phyloP scores from a whole-genome alignment of 176 grass and related monocot genomes.

The Bothriochloa decipiens region DNA sequence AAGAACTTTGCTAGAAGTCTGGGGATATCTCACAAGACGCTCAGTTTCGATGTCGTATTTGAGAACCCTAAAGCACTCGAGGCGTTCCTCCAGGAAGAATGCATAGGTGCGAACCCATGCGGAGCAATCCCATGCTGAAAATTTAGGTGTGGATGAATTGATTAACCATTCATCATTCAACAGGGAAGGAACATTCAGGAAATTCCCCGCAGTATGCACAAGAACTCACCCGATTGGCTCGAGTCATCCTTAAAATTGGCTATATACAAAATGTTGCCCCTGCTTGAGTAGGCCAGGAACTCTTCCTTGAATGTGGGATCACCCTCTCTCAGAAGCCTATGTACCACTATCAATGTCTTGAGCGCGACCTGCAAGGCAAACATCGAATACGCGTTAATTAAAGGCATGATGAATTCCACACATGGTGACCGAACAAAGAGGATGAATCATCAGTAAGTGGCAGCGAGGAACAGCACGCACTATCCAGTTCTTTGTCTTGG shows the following conservation, averaged over 20 bases:
- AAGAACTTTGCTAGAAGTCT: constrained; percentile 54
- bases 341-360: constrained; percentile 94
- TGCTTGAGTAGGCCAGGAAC: constrained; percentile 66
- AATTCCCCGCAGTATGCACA: neutral
- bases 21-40: constrained; percentile 61
- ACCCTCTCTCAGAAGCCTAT: constrained; percentile 85
- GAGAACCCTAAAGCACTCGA: constrained; percentile 76
- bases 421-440: neutral
- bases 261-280: constrained; percentile 75
- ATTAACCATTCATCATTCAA: neutral
- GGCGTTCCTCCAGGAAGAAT: constrained; percentile 81
- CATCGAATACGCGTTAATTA: neutral
- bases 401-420: neutral
- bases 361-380: constrained; percentile 63
- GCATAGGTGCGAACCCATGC: constrained; percentile 90
- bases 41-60: constrained; percentile 95
- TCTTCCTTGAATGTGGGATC: constrained; percentile 97
- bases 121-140: constrained; percentile 89
- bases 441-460: neutral
- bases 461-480: constrained; percentile 46
- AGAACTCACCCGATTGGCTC: constrained; percentile 60
- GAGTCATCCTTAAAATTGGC: constrained; percentile 95
- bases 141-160: neutral
- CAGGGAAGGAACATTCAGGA: neutral
- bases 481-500: constrained; percentile 86